A percentile compares a stretch with the other conserved stretches of the same genome.
phyloP scores from a whole-genome alignment of 2,329 filamentous ascomycete species.

The Samsoniella hepiali region DNA sequence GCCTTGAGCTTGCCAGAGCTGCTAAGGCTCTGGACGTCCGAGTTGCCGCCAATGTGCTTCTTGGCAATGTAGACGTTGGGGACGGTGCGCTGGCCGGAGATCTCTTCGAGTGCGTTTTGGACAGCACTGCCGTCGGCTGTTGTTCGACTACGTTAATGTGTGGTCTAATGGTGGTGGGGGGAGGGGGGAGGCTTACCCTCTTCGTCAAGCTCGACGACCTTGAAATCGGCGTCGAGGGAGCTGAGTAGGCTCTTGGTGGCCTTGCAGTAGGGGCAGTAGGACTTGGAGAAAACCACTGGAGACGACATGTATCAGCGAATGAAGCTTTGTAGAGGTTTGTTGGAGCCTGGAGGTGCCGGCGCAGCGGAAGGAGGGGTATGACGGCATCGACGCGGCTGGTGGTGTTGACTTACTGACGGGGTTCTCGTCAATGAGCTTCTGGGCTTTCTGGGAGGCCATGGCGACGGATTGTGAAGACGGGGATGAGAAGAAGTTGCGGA shows the following conservation, averaged over 20 bases:
- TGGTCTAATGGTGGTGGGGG: background rate
- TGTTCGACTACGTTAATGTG: conserved; percentile 23
- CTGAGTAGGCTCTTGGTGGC: conserved; percentile 73
- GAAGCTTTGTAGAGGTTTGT: too few relatives aligned
- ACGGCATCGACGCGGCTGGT: background rate
- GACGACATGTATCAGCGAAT: too few relatives aligned
- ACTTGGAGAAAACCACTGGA: conserved; percentile 91
- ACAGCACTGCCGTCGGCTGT: conserved; percentile 78
- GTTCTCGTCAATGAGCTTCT: conserved; percentile 86
- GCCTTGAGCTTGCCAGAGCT: conserved; percentile 37
- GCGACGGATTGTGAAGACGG: conserved; percentile 57
- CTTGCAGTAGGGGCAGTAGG: conserved; percentile 90
- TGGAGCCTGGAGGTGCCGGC: background rate
- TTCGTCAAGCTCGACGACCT: conserved; percentile 78
- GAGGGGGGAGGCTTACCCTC: conserved; percentile 59
- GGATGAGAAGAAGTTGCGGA: conserved; percentile 67
- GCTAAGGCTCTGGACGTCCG: conserved; percentile 67
- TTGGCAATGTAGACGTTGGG: conserved; percentile 92
- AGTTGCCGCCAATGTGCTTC: conserved; percentile 96
- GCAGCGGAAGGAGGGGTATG: background rate
- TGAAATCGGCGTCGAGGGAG: conserved; percentile 68
- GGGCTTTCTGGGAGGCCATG: conserved; percentile 82
- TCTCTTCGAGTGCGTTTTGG: conserved; percentile 76
- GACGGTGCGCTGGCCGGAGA: conserved; percentile 82
- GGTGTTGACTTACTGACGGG: conserved; percentile 61